phyloP scores from a whole-genome alignment of 169 alveolate species.

The Pseudocohnilembus persalinus region DNA sequence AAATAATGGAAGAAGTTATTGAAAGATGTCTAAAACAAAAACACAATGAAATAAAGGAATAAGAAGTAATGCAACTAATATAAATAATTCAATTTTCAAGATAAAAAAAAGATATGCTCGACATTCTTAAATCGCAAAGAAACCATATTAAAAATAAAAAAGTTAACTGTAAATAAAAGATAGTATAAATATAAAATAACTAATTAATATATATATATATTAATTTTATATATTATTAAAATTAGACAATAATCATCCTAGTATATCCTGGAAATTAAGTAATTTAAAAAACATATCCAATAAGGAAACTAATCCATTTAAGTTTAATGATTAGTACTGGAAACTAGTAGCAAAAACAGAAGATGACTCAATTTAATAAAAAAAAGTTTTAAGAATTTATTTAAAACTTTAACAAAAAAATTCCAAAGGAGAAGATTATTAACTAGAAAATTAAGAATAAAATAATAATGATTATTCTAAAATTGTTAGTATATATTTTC shows the following conservation, averaged over 20 bases:
- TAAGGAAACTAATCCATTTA: slow-evolving; percentile 46
- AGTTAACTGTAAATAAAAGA: slow-evolving; percentile 27
- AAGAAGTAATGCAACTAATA: slow-evolving; percentile 3
- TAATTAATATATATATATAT: no score
- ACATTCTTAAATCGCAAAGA: slow-evolving; percentile 17
- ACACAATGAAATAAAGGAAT: slow-evolving; percentile 8
- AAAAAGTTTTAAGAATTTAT: slow-evolving; percentile 38
- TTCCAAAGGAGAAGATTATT: background rate
- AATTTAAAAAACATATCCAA: slow-evolving; percentile 35
- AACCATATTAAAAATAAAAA: slow-evolving; percentile 18
- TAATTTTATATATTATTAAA: background rate
- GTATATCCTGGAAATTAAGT: slow-evolving; percentile 45
- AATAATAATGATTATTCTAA: slow-evolving; percentile 19
- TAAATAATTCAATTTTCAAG: slow-evolving; percentile 20
- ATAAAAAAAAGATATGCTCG: slow-evolving; percentile 18
- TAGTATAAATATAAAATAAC: background rate
- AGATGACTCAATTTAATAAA: slow-evolving; percentile 2
- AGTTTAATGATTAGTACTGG: slow-evolving; percentile 46
- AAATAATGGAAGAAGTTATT: slow-evolving; percentile 39
- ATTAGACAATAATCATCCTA: slow-evolving; percentile 37
- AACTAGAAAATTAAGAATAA: background rate
- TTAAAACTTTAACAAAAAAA: slow-evolving; percentile 19
- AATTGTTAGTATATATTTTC: slow-evolving; percentile 33
- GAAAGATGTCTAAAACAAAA: slow-evolving; percentile 42
- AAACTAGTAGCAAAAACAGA: slow-evolving; percentile 48